Base-by-base conservation (phyloP, 768 basidiomycete genomes). In the Pulveroboletus ravenelii region DNA sequence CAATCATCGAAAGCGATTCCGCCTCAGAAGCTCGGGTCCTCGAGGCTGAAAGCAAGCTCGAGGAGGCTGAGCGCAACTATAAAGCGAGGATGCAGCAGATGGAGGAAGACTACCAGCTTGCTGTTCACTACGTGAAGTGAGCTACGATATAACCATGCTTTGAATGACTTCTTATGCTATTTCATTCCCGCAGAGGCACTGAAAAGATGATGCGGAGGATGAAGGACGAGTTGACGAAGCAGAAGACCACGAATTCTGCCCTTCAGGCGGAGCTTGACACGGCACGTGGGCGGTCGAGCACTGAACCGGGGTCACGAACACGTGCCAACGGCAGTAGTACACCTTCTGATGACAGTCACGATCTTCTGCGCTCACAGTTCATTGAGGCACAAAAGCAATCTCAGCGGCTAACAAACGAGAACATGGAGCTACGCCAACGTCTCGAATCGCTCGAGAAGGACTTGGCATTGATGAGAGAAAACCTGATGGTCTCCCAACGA, bases 201-300 rank as follows among this genome's bases (percentile, higher is more conserved):
- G 96, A 98, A 70, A 96, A 94, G 72, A 93, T 98, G 84, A 88
- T 97, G 76, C 84, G 93, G 58, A 83, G 87, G 59, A 91, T 97
- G 86, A 90, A 93, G 69, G 95, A 94, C 50, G 96, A 98, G 63
- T 72, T 97, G 50, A 87, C 80, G 57, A 94, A 89, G 72, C 90
- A 95, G 70, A 97, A 96, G 72, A 76, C 76, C 41, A 69, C 84
- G 40, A 94, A 93, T 62, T 74, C 83, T 39, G 74, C 78, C 50
- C 81, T 98, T 25, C 92, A 97, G 64, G 70, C 78, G n/a, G 91
- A 97, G 59, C 75, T 95, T 18, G 92, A 95, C 50, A 68, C 75
- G 2, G 62, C 78, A 23, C 84, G 85, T n/a, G 77, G 78, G 51
- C 80, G 80, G 41, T 76, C 83, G 6, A 75, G 79, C 42, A 66